Evolutionary conservation across 2,329 filamentous ascomycete species (phyloP).

Genomic region (Pyrenochaeta sp.): DNA sequence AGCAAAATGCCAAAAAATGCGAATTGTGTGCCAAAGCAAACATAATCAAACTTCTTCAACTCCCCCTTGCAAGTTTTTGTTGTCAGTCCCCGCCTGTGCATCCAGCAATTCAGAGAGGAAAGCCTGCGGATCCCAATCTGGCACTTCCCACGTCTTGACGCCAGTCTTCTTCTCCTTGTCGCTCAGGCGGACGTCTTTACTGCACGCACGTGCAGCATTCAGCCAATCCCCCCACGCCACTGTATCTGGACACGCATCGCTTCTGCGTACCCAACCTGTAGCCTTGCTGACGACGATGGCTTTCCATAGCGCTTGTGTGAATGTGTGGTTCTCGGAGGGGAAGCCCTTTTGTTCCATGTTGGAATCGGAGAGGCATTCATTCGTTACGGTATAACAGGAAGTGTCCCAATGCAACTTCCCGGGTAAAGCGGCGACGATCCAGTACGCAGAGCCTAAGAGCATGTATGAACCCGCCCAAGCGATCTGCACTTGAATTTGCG

Average conservation of each 20-base stretch:
- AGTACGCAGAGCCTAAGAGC: conserved; percentile 60
- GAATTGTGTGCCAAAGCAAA: neutral
- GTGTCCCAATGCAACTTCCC: conserved; percentile 59
- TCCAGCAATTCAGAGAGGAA: conserved; percentile 28
- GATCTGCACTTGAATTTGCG: conserved; percentile 57
- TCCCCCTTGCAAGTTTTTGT: conserved; percentile 17
- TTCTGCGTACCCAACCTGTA: conserved; percentile 53
- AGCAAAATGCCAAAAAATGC: neutral
- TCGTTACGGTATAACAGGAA: conserved; percentile 52
- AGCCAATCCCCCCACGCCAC: conserved; percentile 55
- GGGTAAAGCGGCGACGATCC: conserved; percentile 61
- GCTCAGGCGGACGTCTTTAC: conserved; percentile 20
- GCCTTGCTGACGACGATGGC: conserved; percentile 57
- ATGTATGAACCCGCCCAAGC: conserved; percentile 61
- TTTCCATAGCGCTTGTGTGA: conserved; percentile 60
- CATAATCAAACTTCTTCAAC: conserved; percentile 26
- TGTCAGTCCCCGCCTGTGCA: conserved; percentile 25
- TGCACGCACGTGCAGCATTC: conserved; percentile 37
- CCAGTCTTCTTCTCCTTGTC: conserved; percentile 12
- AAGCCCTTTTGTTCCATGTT: conserved; percentile 43
- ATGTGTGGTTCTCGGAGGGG: conserved; percentile 46
- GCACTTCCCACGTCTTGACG: conserved; percentile 43
- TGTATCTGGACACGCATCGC: conserved; percentile 54
- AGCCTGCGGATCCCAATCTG: conserved; percentile 44
- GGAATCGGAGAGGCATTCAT: conserved; percentile 46